phyloP scores from a whole-genome alignment of 768 basidiomycete genomes.

The Leccinum subgranulosum region DNA sequence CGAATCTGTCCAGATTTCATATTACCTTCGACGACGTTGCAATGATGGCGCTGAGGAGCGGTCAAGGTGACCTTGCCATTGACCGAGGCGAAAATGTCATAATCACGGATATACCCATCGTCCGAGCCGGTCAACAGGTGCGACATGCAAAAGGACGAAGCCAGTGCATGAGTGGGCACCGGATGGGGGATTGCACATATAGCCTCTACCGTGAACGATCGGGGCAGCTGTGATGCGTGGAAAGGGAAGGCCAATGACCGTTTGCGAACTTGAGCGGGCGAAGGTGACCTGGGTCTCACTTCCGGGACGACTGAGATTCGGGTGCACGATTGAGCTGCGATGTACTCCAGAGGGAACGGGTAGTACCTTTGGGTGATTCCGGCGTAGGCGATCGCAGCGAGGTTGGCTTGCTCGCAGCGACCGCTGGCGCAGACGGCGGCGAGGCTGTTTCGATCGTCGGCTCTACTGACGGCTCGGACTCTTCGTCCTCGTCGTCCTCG shows the following conservation, averaged over 20 bases:
- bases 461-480: slow-evolving; percentile 38
- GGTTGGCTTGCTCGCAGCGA: slow-evolving; percentile 9
- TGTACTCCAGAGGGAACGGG: background rate
- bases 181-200: slow-evolving; percentile 91
- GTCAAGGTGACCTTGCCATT: slow-evolving; percentile 87
- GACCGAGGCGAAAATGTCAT: slow-evolving; percentile 85
- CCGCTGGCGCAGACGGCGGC: slow-evolving; percentile 28
- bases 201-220: slow-evolving; percentile 83
- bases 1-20: slow-evolving; percentile 86
- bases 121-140: slow-evolving; percentile 89
- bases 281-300: slow-evolving; percentile 42
- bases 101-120: slow-evolving; percentile 90
- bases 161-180: slow-evolving; percentile 82
- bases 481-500: slow-evolving; percentile 52
- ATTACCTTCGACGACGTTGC: slow-evolving; percentile 86
- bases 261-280: slow-evolving; percentile 55
- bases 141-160: slow-evolving; percentile 81
- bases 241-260: slow-evolving; percentile 37
- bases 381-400: slow-evolving; percentile 28
- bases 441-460: slow-evolving; percentile 27
- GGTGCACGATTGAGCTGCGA: slow-evolving; percentile 17
- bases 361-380: slow-evolving; percentile 35
- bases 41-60: slow-evolving; percentile 84
- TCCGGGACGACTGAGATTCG: slow-evolving; percentile 18
- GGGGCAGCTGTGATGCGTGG: slow-evolving; percentile 36